Conservation (phyloP, 169 alveolate species). For the Plasmodium gallinaceum region DNA sequence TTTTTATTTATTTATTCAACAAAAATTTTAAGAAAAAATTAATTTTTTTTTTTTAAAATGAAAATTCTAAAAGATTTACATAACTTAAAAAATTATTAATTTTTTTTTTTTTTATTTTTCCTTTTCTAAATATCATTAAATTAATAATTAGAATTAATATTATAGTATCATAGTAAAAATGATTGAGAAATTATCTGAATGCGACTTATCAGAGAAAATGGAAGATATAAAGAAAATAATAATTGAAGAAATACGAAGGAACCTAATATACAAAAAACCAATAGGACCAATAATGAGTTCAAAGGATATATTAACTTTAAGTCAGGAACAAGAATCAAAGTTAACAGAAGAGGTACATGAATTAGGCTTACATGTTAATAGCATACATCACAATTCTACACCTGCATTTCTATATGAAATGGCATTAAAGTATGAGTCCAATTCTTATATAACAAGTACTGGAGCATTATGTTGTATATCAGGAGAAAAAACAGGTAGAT, state of each 20-base stretch:
- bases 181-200: slow-evolving; percentile 29
- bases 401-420: slow-evolving; percentile 84
- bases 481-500: slow-evolving; percentile 92
- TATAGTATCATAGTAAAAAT: background rate
- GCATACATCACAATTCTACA: slow-evolving; percentile 79
- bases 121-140: too few relatives aligned
- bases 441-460: slow-evolving; percentile 86
- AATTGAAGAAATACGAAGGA: slow-evolving; percentile 63
- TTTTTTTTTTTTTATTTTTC: too few relatives aligned
- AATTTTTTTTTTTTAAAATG: too few relatives aligned
- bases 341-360: slow-evolving; percentile 58
- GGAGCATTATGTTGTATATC: slow-evolving; percentile 91
- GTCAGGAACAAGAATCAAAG: slow-evolving; percentile 73
- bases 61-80: too few relatives aligned
- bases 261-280: slow-evolving; percentile 46
- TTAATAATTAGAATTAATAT: too few relatives aligned
- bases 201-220: slow-evolving; percentile 50
- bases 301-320: slow-evolving; percentile 58
- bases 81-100: too few relatives aligned
- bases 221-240: slow-evolving; percentile 39
- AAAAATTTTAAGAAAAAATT: too few relatives aligned
- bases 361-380: slow-evolving; percentile 78
- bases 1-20: too few relatives aligned
- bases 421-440: slow-evolving; percentile 87
- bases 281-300: slow-evolving; percentile 75